Conservation (phyloP, 2,329 filamentous ascomycete species). For the Penicillium brasilianum region DNA sequence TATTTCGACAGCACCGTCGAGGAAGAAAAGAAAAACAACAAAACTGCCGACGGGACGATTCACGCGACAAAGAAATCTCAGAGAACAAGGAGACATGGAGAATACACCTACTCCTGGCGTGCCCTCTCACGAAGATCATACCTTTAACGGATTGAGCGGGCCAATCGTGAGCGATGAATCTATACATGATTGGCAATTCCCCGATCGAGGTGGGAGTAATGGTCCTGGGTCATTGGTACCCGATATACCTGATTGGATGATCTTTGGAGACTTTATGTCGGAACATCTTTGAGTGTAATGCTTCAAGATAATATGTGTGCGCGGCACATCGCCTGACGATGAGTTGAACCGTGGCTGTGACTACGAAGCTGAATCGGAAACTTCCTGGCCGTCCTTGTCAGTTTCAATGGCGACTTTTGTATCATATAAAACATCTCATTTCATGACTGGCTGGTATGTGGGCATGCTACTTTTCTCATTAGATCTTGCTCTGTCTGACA, state of each 20-base stretch:
- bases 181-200: slow-evolving; percentile 27
- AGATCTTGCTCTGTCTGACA: slow-evolving; percentile 35
- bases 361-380: background rate
- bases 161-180: slow-evolving; percentile 8
- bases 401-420: too few species aligned
- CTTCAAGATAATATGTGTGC: background rate
- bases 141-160: background rate
- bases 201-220: slow-evolving; percentile 10
- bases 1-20: background rate
- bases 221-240: slow-evolving; percentile 21
- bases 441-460: background rate
- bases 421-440: background rate
- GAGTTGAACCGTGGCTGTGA: background rate
- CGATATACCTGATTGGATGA: slow-evolving; percentile 35
- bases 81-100: background rate
- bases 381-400: background rate
- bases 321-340: too few species aligned
- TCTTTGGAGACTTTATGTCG: slow-evolving; percentile 30
- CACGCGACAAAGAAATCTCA: background rate
- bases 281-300: slow-evolving; percentile 26
- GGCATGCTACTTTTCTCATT: background rate
- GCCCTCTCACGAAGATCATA: background rate
- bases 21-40: background rate
- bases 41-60: background rate
- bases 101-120: background rate